Evolutionary conservation across 805 yeast genomes (phyloP), one percentile per base, ranked within the genome.

Genomic region (Nakazawaea ishiwadae): DNA sequence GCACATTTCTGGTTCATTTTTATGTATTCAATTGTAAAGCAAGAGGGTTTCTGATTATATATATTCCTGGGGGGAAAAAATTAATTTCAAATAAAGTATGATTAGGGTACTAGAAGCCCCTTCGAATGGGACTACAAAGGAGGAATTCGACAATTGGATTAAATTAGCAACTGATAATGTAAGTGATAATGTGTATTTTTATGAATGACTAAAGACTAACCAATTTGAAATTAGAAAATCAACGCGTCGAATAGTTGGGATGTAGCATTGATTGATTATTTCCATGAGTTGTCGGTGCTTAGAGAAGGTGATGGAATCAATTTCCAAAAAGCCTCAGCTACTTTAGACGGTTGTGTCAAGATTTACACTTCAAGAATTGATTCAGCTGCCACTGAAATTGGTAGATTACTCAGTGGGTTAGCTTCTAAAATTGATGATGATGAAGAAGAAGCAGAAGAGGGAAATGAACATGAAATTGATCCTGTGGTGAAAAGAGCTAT

Each of bases 331-430:
- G 98, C 97, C 0, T 79, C 93, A 0, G 88, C 95, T 3, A 87
- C 97, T 1, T 66, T 91, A 17, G 97, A 90, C 54, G 97, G 97
- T 0, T 90, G 97, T 67, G 91, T 90, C 26, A 89, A 89, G 63
- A 87, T 91, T 40, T 91, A 91, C 57, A 78, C 90, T 10, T 84
- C 95, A 12, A 75, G 98, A 52, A 89, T 91, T 17, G 97, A 90
- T 53, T 84, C 96, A 0, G 95, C 88, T 0, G 95, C 90, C 4
- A 81, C 84, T 7, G 97, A 90, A 53, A 89, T 97, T 0, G 95
- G 96, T 2, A 79, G 80, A 51, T 66, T 91, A 42, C 53, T 75
- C 24, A 71, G 77, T 42, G 77, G 77, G 8, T 58, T 73, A 31
- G 63, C 73, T 4, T 48, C 59, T 3, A 19, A 28, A 47, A 45